Evolutionary conservation across 176 grass and related monocot genomes (phyloP).

Genomic region (Rhynchospora breviuscula): DNA sequence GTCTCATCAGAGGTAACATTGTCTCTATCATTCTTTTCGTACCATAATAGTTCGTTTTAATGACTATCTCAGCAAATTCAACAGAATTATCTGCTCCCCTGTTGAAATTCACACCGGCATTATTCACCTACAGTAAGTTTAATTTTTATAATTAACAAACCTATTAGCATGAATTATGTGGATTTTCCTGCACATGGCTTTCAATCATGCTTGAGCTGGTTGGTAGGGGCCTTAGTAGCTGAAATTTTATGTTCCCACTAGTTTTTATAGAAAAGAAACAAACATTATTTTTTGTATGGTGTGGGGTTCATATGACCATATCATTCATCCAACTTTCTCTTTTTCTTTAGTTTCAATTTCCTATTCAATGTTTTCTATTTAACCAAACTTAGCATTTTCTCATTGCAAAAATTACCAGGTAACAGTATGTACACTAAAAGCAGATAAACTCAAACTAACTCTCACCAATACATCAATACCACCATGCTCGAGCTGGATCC

Average conservation of each 20-base stretch:
- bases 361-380: neutral
- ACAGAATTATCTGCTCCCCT: conserved; percentile 73
- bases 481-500: conserved; percentile 38
- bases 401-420: neutral
- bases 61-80: conserved; percentile 65
- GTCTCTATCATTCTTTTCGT: conserved; percentile 60
- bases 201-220: neutral
- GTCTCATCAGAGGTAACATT: conserved; percentile 57
- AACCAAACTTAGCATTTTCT: neutral
- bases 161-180: neutral
- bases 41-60: conserved; percentile 77
- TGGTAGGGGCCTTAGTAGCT: neutral
- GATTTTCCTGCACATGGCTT: neutral
- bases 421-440: neutral
- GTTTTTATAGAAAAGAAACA: neutral
- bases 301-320: neutral
- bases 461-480: conserved; percentile 79
- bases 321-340: neutral
- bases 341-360: neutral
- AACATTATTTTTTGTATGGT: neutral
- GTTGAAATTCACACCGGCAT: conserved; percentile 96
- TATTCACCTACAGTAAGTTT: conserved; percentile 60
- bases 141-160: conserved; percentile 26
- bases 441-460: neutral
- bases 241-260: neutral